Percentiles rank a stretch among this genome's conserved stretches.
Evolutionary conservation across 305 asterid genomes (phyloP).

Genomic region (Solanum aculeatissimum): DNA sequence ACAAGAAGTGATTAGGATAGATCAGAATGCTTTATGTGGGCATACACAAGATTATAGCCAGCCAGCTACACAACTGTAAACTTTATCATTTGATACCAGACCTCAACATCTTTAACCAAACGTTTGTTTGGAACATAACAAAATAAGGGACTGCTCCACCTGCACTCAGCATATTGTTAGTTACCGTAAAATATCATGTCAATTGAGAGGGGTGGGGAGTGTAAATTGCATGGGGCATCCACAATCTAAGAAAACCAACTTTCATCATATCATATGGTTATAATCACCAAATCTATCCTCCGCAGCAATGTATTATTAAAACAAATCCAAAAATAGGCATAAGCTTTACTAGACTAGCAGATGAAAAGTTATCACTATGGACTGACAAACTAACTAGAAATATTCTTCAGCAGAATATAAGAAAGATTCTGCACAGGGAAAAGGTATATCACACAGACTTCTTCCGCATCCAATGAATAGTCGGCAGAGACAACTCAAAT

Average conservation of each 20-base stretch:
- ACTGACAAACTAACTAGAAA: background rate
- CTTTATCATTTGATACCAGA: background rate
- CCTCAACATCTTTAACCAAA: background rate
- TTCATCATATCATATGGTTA: background rate
- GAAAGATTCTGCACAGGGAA: background rate
- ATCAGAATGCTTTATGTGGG: background rate
- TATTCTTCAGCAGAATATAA: background rate
- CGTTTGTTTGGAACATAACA: background rate
- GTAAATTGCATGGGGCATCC: background rate
- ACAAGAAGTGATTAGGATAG: background rate
- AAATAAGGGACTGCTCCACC: background rate
- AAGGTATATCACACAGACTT: background rate
- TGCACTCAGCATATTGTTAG: background rate
- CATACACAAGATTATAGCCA: background rate
- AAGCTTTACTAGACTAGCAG: background rate
- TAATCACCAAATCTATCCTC: background rate
- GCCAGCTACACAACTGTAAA: background rate
- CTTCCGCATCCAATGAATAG: background rate
- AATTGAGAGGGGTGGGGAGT: background rate
- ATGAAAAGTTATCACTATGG: background rate
- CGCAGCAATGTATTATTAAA: background rate
- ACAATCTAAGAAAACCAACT: background rate
- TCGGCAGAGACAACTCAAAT: slow-evolving; percentile 26
- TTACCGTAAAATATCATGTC: background rate
- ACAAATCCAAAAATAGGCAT: background rate